Evolutionary conservation across 1,139 yeast species (phyloP), one percentile per base, ranked within the genome.

Genomic region (Geotrichum restrictum): DNA sequence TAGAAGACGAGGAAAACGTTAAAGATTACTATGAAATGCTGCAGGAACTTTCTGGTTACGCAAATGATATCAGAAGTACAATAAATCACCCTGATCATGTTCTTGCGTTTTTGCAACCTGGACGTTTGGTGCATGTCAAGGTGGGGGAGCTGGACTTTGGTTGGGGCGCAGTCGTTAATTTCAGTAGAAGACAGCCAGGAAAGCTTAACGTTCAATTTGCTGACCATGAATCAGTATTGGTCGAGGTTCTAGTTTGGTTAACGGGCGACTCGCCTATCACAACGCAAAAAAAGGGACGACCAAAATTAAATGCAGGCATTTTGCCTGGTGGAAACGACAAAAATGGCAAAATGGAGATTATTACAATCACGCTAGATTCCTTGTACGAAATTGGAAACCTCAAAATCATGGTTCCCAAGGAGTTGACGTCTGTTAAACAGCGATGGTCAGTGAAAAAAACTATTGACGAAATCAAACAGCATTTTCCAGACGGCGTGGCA

Each of bases 11-110:
- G 66, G 76, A 74, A 10, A 74, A 77, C 33, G 78, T 93, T 49
- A 83, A 80, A 60, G 96, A 89, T 61, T 93, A 88, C 67, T 88
- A 87, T 66, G 95, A 88, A 48, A 70, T 88, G 52, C 80, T 83
- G 59, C 79, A 82, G 61, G 95, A 88, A 62, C 74, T 91, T 55
- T 78, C 77, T 27, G 70, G 72, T 10, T 91, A 89, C 64, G 81
- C 81, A 53, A 78, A 80, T n/a, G 98, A 94, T 65, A 80, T 86
- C 54, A 78, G 88, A 53, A 83, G 83, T 59, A 85, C 93, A 22
- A 79, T 91, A n/a, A 85, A 96, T 1, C 97, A 93, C 66, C 99
- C 99, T 1, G 86, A 94, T 8, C 83, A 91, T 66, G 77, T 84
- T 29, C 74, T 91, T 53, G 87, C 88, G 32, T 94, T 85, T 67